Evolutionary conservation across 2,329 filamentous ascomycete genomes (phyloP), one percentile per base, ranked within the genome.

Genomic region (Aschersonia sp.): DNA sequence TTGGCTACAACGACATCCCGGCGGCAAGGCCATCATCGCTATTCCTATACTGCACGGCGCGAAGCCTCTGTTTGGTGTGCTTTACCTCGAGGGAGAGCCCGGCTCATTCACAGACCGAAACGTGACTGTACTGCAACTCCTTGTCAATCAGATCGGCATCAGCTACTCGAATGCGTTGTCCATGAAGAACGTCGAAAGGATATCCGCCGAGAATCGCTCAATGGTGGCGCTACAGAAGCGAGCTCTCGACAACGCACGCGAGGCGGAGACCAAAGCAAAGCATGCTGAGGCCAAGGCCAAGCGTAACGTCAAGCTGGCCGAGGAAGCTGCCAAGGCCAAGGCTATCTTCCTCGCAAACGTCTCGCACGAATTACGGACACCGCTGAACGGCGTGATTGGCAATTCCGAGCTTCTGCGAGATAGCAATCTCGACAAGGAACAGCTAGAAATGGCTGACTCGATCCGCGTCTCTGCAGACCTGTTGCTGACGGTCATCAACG

Each of bases 401-500:
- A 94, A 94, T 71, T 85, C 84, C 9, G 88, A 94, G 61, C 75
- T 94, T 12, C 66, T 94, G 5, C 74, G 85, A 45, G 87, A 92
- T 58, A 89, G 84, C 56, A 69, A 76, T 29, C 69, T 94, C 47
- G 80, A 84, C 53, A 75, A 73, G 50, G 86, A 94, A 52, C 86
- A 94, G 62, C 73, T 81, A 32, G 87, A 94, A 54, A 92, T 89
- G 72, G 85, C 86, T 4, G 87, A 94, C 59, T 91, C 87, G 12
- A 92, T 94, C 48, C 80, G 87, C 45, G 76, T 89, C 32, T 94
- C 86, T 45, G 88, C 87, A 0, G 89, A 96, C 59, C 80, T 92
- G 12, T 68, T 96, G 10, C 71, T 96, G 30, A 92, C 89, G 0
- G 87, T 96, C 45, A 96, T 96, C 67, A 96, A 96, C 59, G 91